Base-by-base conservation (phyloP, 192 early-diverging fungal species). In the Jimgerdemannia lactiflua region DNA sequence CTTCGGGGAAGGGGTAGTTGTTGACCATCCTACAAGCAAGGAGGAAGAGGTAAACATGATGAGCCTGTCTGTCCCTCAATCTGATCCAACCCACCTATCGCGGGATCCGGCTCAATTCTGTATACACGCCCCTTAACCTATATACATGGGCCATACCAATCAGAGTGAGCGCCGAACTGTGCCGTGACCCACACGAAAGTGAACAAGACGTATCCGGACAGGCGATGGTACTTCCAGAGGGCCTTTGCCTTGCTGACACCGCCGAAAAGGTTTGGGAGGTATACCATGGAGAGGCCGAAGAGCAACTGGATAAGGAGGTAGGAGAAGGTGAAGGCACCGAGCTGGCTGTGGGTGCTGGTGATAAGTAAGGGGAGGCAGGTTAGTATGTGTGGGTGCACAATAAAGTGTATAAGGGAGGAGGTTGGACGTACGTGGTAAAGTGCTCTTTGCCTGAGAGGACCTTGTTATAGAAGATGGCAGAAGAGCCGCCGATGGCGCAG, bases 211-310 rank as follows among this genome's bases (percentile, higher is more conserved):
- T 84, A 84, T 4, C 83, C 83, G 39, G 75, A 73, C 54, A 79
- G 43, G 4, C 83, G 59, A 69, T 84, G 83, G 66, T 82, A 84
- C 42, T 82, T 84, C 71, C 76, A 84, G 10, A 84, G 49, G 3
- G 43, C 67, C 63, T 76, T 79, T 6, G 83, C 80, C 41, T 75
- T 69, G 4, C 49, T 7, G 4, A 73, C 73, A 4, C 77, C 75
- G 4, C 83, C 83, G 43, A 74, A 77, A 11, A 79, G 4, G 17
- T 63, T 59, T 20, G 80, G 80, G 4, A 77, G 49, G 73, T 77
- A 75, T 4, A 71, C 77, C 4, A 81, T 79, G 18, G 70, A 44
- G 8, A 75, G 17, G n/a, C 83, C 83, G 71, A 74, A 78, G 6
- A 82, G 14, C 3, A 77, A 3, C 63, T 84, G 83, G 14, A 84